These are phyloP conservation scores for Suillus subaureus DNA, from an alignment of 768 basidiomycete species.

Conservation along the genomic window DNA sequence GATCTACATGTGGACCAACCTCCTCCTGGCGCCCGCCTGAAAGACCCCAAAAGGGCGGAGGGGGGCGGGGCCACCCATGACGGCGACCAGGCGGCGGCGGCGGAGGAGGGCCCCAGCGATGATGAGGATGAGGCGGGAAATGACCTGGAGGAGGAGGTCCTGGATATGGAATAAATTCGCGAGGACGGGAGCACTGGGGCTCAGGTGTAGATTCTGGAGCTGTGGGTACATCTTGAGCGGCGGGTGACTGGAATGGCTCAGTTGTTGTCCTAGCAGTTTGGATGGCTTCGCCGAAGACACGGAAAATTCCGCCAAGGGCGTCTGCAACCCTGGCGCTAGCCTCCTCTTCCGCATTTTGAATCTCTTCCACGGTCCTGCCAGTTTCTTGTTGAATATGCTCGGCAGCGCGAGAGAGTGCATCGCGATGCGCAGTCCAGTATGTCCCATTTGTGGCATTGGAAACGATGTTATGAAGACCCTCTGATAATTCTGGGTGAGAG, in stretches of 20 bases:
- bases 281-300: conserved; percentile 46
- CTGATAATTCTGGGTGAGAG: conserved; percentile 72
- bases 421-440: conserved; percentile 71
- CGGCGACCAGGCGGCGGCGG: conserved; percentile 3
- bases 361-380: conserved; percentile 43
- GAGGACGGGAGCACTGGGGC: conserved; percentile 1
- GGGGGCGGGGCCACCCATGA: conserved; percentile 4
- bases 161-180: conserved; percentile 13
- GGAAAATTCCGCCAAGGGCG: conserved; percentile 60
- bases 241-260: conserved; percentile 2
- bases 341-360: conserved; percentile 61
- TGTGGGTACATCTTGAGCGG: conserved; percentile 2
- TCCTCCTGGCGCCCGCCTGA: neutral
- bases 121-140: conserved; percentile 21
- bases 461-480: conserved; percentile 64
- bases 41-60: conserved; percentile 1
- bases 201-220: conserved; percentile 7
- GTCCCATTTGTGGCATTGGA: conserved; percentile 62
- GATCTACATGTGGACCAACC: neutral
- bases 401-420: conserved; percentile 58
- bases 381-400: conserved; percentile 47
- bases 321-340: conserved; percentile 66
- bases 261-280: conserved; percentile 20
- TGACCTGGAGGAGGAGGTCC: conserved; percentile 20
- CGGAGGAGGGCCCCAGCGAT: conserved; percentile 17